These are phyloP conservation scores for Chernovozyma sophiae-reginae DNA, from an alignment of 1,139 yeast species.

Conservation along the genomic window DNA sequence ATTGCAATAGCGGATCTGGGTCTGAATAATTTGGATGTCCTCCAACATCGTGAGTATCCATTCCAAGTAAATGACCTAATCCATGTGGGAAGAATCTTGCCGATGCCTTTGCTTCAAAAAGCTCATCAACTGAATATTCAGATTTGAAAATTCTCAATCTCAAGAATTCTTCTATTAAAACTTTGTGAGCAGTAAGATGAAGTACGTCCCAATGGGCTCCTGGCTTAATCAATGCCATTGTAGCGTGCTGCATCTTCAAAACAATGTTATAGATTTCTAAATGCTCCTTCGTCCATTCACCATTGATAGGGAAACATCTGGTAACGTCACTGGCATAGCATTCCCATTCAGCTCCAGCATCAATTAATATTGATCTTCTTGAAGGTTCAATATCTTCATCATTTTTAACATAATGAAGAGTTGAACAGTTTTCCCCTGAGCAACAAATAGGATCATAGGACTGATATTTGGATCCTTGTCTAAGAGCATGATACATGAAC, in stretches of 20 bases:
- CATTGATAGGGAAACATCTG: conserved; percentile 87
- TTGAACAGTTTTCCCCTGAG: conserved; percentile 87
- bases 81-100: conserved; percentile 93
- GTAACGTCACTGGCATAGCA: conserved; percentile 93
- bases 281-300: conserved; percentile 87
- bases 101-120: conserved; percentile 64
- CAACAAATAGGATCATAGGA: conserved; percentile 96
- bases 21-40: conserved; percentile 85
- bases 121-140: conserved; percentile 59
- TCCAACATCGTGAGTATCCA: conserved; percentile 96
- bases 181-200: conserved; percentile 73
- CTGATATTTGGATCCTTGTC: conserved; percentile 87
- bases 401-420: conserved; percentile 84
- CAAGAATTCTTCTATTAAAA: conserved; percentile 68
- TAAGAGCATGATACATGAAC: conserved; percentile 84
- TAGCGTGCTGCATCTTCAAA: conserved; percentile 70
- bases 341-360: conserved; percentile 97
- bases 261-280: conserved; percentile 81
- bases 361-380: conserved; percentile 67
- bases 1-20: conserved; percentile 66
- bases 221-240: conserved; percentile 69
- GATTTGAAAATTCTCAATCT: conserved; percentile 71
- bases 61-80: conserved; percentile 85
- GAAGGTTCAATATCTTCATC: conserved; percentile 58
- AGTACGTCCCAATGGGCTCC: conserved; percentile 84